These are phyloP conservation scores for Botryotinia convoluta DNA, from an alignment of 2,329 filamentous ascomycete species.

Conservation along the genomic window DNA sequence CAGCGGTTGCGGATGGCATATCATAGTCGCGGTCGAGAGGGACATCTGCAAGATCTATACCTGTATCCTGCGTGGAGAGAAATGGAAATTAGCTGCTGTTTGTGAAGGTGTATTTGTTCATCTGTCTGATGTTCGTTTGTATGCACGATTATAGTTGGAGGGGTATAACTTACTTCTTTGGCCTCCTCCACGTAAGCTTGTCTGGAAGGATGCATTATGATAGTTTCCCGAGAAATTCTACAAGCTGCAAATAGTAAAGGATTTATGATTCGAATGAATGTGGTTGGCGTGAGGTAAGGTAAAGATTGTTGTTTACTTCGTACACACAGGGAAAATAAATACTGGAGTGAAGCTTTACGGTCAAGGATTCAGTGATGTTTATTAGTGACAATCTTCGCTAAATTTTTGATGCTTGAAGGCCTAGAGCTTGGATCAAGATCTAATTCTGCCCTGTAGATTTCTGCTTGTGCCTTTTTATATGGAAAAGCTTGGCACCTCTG, in stretches of 20 bases:
- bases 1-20: slow-evolving; percentile 36
- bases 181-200: slow-evolving; percentile 93
- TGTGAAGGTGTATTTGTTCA: not conserved
- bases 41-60: slow-evolving; percentile 60
- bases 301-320: not conserved
- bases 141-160: slow-evolving; percentile 11
- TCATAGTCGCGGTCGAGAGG: slow-evolving; percentile 78
- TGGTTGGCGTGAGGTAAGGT: not conserved
- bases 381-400: slow-evolving; percentile 16
- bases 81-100: slow-evolving; percentile 21
- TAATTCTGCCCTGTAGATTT: not conserved
- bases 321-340: not conserved
- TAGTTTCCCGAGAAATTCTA: not conserved
- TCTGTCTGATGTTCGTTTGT: slow-evolving; percentile 11
- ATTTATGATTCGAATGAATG: not conserved
- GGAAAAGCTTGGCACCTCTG: not conserved
- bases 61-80: slow-evolving; percentile 37
- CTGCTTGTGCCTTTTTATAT: not conserved
- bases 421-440: not conserved
- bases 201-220: slow-evolving; percentile 76
- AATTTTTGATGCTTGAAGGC: not conserved
- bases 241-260: not conserved
- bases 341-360: slow-evolving; percentile 3
- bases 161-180: slow-evolving; percentile 56
- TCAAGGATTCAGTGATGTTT: slow-evolving; percentile 11